A percentile compares a stretch with the other conserved stretches of the same genome.
phyloP scores from a whole-genome alignment of 179 eudicot genomes.

The Silene vulgaris region DNA sequence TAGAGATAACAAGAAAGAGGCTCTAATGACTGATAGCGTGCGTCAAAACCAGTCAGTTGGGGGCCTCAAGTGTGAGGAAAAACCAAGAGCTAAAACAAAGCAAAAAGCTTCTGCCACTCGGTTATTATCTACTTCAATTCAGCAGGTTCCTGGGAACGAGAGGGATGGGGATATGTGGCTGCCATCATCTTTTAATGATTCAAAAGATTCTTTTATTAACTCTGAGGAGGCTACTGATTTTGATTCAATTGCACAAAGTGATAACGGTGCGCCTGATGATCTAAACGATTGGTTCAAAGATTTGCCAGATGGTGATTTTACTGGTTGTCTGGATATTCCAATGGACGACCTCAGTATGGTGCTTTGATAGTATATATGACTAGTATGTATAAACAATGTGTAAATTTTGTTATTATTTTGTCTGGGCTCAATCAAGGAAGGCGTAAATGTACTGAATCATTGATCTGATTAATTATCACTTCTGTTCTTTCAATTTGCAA shows the following conservation, averaged over 20 bases:
- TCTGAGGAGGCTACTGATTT: constrained; percentile 36
- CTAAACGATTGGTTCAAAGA: constrained; percentile 37
- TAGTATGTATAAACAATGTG: constrained; percentile 16
- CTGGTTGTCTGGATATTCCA: constrained; percentile 41
- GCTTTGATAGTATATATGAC: constrained; percentile 5
- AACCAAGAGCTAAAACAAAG: constrained; percentile 27
- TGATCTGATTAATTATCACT: constrained; percentile 7
- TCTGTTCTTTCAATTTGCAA: not conserved
- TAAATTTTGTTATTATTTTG: constrained; percentile 13
- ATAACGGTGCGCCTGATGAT: constrained; percentile 33
- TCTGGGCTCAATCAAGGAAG: not conserved
- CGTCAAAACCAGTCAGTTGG: constrained; percentile 19
- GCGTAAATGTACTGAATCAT: not conserved
- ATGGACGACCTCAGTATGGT: constrained; percentile 43
- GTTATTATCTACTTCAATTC: constrained; percentile 22
- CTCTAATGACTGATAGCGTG: constrained; percentile 13
- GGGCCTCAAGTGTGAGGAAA: constrained; percentile 28
- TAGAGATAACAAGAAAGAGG: constrained; percentile 23
- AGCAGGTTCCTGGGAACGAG: constrained; percentile 18
- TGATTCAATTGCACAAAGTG: constrained; percentile 36
- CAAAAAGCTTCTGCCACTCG: constrained; percentile 20
- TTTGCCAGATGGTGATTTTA: constrained; percentile 39
- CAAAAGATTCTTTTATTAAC: constrained; percentile 23
- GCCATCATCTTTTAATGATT: constrained; percentile 22
- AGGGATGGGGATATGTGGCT: constrained; percentile 13